Percentiles rank a stretch among this genome's conserved stretches.
phyloP scores from a whole-genome alignment of 192 early-diverging fungal genomes.

The Coemansia sp. region DNA sequence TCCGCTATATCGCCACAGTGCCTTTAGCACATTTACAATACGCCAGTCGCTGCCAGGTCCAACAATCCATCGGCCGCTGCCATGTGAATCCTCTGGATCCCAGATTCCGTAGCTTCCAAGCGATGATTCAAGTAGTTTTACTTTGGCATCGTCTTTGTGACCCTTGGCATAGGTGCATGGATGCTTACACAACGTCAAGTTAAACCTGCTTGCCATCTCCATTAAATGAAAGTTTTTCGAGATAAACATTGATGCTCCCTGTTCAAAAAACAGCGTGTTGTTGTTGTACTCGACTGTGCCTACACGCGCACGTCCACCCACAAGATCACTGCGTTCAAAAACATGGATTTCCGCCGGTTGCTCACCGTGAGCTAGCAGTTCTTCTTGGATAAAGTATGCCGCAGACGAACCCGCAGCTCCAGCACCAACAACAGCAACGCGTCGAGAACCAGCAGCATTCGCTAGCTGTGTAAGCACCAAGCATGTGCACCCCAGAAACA shows the following conservation, averaged over 20 bases:
- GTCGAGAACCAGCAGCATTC: background rate
- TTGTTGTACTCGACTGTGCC: slow-evolving; percentile 17
- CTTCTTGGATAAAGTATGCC: slow-evolving; percentile 16
- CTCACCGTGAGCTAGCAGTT: slow-evolving; percentile 4
- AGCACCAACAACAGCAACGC: slow-evolving; percentile 16
- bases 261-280: slow-evolving; percentile 23
- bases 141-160: background rate
- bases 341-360: slow-evolving; percentile 21
- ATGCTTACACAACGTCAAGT: slow-evolving; percentile 30
- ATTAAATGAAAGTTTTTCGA: slow-evolving; percentile 24
- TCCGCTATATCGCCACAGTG: slow-evolving; percentile 30
- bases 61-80: slow-evolving; percentile 15
- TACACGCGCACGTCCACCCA: slow-evolving; percentile 21
- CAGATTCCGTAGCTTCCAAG: slow-evolving; percentile 23
- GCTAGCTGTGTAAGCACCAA: too few relatives aligned
- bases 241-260: slow-evolving; percentile 36
- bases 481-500: background rate
- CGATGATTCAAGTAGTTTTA: background rate
- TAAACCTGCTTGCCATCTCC: slow-evolving; percentile 19
- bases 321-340: slow-evolving; percentile 16
- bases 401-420: slow-evolving; percentile 19
- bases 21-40: slow-evolving; percentile 5
- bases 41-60: slow-evolving; percentile 5
- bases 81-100: slow-evolving; percentile 8
- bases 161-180: slow-evolving; percentile 23